phyloP scores from a whole-genome alignment of 495 filamentous ascomycete genomes.

The Podospora bellae-mahoneyi region DNA sequence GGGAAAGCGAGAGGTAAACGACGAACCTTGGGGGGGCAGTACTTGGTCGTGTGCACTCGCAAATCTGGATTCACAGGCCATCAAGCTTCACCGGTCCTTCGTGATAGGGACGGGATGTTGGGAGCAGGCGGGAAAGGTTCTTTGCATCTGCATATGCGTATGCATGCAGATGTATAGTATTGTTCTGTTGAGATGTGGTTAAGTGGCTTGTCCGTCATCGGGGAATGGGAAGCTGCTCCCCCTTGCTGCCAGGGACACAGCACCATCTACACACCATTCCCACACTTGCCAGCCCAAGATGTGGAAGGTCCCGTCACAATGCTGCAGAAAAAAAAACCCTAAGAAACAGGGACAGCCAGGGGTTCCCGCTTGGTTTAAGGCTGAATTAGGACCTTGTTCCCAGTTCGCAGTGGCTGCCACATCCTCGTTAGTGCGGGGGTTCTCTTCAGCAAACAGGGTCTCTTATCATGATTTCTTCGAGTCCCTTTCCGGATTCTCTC shows the following conservation, averaged over 20 bases:
- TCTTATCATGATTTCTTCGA: background rate
- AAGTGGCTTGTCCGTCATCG: constrained; percentile 6
- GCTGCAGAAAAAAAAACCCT: background rate
- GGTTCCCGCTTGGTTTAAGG: constrained; percentile 15
- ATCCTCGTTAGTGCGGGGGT: constrained; percentile 4
- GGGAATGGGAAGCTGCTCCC: background rate
- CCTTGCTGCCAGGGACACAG: constrained; percentile 1
- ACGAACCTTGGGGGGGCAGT: background rate
- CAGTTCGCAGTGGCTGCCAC: background rate
- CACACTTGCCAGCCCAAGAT: background rate
- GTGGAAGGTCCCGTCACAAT: background rate
- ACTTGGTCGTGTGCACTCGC: background rate
- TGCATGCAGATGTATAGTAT: background rate
- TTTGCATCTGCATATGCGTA: background rate
- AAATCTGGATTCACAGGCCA: background rate
- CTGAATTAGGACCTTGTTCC: constrained; percentile 12
- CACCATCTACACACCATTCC: background rate
- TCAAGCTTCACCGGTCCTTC: constrained; percentile 5
- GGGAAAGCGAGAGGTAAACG: background rate
- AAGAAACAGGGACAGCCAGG: background rate
- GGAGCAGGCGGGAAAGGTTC: background rate
- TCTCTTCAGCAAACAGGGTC: background rate
- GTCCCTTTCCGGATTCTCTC: background rate
- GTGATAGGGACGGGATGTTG: background rate
- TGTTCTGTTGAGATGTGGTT: background rate